These are phyloP conservation scores for Epichloe scottii DNA, from an alignment of 2,329 filamentous ascomycete genomes.

Conservation along the genomic window DNA sequence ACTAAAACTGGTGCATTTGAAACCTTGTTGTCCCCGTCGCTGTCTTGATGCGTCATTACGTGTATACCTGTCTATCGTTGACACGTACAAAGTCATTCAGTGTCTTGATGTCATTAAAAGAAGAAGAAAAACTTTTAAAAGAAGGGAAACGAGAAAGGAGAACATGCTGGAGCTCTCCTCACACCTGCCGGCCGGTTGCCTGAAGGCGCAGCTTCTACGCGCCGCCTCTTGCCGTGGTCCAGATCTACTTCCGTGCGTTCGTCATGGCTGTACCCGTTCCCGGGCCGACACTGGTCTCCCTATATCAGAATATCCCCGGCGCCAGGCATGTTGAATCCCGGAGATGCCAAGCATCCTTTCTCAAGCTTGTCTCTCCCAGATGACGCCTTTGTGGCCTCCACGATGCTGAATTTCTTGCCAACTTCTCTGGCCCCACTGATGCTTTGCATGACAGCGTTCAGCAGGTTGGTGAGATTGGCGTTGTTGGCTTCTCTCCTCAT, in stretches of 20 bases:
- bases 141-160: no score
- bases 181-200: no score
- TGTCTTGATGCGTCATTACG: background rate
- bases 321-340: constrained; percentile 14
- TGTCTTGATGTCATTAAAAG: background rate
- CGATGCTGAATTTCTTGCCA: constrained; percentile 57
- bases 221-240: background rate
- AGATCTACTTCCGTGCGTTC: background rate
- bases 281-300: constrained; percentile 2
- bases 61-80: background rate
- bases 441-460: constrained; percentile 63
- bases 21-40: no score
- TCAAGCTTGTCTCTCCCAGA: constrained; percentile 9
- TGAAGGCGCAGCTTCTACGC: background rate
- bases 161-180: no score
- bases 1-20: background rate
- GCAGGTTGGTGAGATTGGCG: constrained; percentile 63
- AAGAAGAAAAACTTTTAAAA: no score
- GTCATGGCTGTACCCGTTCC: background rate
- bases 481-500: constrained; percentile 71
- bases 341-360: constrained; percentile 11
- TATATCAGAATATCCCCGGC: constrained; percentile 22
- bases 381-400: constrained; percentile 31
- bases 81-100: background rate
- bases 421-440: constrained; percentile 59